Conservation (phyloP, 257 asterid genomes). For the Solanum rostratum region DNA sequence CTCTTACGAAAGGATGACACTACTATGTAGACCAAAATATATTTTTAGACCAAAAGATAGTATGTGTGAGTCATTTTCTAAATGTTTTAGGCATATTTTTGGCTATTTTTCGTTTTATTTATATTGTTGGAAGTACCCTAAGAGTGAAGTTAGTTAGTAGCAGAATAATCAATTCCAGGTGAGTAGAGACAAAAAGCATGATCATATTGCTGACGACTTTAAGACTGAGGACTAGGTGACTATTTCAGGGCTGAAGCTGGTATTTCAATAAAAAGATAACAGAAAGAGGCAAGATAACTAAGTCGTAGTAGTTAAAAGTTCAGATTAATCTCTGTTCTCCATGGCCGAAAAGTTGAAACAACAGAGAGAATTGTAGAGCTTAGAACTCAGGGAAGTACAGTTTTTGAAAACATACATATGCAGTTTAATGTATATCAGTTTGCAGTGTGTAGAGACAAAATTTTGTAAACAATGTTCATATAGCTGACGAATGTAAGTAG, state of each 20-base stretch:
- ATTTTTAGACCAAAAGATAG: no score
- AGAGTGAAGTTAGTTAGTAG: not conserved
- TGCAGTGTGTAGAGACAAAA: no score
- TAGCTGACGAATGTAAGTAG: no score
- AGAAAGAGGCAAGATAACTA: no score
- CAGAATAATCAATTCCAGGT: not conserved
- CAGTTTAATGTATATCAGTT: not conserved
- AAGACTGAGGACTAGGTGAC: no score
- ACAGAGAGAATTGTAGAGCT: not conserved
- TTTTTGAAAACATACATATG: not conserved
- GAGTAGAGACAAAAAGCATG: not conserved
- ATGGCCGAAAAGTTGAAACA: not conserved
- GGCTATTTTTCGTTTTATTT: not conserved
- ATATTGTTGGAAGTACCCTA: not conserved
- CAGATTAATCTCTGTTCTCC: not conserved
- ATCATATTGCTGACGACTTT: not conserved
- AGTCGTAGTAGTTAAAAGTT: not conserved
- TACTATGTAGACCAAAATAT: no score
- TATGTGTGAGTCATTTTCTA: not conserved
- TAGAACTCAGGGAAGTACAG: not conserved
- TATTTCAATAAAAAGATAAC: no score
- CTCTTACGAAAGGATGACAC: no score
- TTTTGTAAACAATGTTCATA: no score
- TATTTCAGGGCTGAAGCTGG: no score
- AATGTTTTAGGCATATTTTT: not conserved